Evolutionary conservation across 192 early-diverging fungal genomes (phyloP).

Genomic region (Backusella macrospora): DNA sequence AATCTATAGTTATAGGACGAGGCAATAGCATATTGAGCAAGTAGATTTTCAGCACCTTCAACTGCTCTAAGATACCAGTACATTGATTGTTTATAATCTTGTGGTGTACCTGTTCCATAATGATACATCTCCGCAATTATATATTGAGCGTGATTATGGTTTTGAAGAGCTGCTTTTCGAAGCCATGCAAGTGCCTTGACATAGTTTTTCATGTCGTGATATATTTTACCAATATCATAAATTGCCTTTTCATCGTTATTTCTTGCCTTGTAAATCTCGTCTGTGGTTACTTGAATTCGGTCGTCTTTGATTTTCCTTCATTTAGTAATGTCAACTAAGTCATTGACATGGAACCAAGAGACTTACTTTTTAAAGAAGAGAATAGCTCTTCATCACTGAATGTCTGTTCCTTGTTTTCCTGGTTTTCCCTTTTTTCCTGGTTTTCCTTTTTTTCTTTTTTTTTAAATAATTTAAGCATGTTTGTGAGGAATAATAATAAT

Average conservation of each 20-base stretch:
- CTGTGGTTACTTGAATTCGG: background rate
- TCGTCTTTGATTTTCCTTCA: background rate
- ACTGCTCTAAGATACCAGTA: background rate
- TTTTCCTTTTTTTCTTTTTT: too few relatives aligned
- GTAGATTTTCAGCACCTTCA: background rate
- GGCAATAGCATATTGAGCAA: background rate
- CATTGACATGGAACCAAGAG: too few relatives aligned
- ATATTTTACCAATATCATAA: background rate
- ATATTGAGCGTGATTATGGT: background rate
- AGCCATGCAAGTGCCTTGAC: background rate
- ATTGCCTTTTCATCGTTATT: background rate
- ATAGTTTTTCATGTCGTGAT: too few relatives aligned
- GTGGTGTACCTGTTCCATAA: background rate
- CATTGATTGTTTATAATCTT: background rate
- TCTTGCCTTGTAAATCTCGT: background rate
- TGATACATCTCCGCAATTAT: background rate
- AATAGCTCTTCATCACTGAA: too few relatives aligned
- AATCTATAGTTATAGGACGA: accelerated
- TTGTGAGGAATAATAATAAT: too few relatives aligned
- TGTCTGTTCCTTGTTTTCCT: too few relatives aligned
- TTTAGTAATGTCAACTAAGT: too few relatives aligned
- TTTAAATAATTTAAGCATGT: too few relatives aligned
- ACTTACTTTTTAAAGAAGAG: too few relatives aligned
- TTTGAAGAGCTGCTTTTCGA: too few relatives aligned
- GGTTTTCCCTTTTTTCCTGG: too few relatives aligned